These are phyloP conservation scores for Drosera capensis DNA, from an alignment of 148 eudicot species.

Conservation along the genomic window DNA sequence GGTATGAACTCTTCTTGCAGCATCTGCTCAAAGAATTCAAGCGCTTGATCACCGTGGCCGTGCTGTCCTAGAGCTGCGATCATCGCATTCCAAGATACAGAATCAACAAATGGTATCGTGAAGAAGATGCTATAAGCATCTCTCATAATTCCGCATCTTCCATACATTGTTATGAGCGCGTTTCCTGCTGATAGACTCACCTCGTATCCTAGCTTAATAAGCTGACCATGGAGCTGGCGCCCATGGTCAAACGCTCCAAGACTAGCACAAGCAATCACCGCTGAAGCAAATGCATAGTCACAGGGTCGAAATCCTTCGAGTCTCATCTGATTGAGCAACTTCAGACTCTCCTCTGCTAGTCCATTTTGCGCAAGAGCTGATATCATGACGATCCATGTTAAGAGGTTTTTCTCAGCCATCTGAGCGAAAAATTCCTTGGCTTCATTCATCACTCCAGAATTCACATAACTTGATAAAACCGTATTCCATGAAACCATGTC, in stretches of 20 bases:
- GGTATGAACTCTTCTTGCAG: slow-evolving; percentile 28
- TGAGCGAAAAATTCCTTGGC: slow-evolving; percentile 27
- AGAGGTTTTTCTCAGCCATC: slow-evolving; percentile 32
- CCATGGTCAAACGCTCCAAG: slow-evolving; percentile 48
- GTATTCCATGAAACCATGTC: slow-evolving; percentile 50
- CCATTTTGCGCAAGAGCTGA: slow-evolving; percentile 47
- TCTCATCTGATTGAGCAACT: slow-evolving; percentile 37
- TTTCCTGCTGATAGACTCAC: slow-evolving; percentile 47
- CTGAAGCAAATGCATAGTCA: slow-evolving; percentile 47
- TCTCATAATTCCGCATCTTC: slow-evolving; percentile 42
- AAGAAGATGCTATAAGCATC: slow-evolving; percentile 22
- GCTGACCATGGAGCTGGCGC: slow-evolving; percentile 43
- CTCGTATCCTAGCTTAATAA: slow-evolving; percentile 28
- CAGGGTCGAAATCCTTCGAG: slow-evolving; percentile 44
- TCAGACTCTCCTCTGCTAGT: slow-evolving; percentile 39
- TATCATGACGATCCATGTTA: slow-evolving; percentile 53
- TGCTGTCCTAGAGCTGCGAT: slow-evolving; percentile 54
- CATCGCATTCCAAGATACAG: slow-evolving; percentile 63
- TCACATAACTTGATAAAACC: slow-evolving; percentile 28
- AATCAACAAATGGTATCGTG: slow-evolving; percentile 40
- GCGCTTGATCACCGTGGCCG: slow-evolving; percentile 38
- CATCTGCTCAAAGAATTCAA: slow-evolving; percentile 42
- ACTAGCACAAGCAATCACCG: slow-evolving; percentile 38
- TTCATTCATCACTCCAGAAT: slow-evolving; percentile 22
- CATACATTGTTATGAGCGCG: slow-evolving; percentile 61